A percentile compares a stretch with the other conserved stretches of the same genome.
Conservation (phyloP, 2,329 filamentous ascomycete species). For the Fusarium burgessii region DNA sequence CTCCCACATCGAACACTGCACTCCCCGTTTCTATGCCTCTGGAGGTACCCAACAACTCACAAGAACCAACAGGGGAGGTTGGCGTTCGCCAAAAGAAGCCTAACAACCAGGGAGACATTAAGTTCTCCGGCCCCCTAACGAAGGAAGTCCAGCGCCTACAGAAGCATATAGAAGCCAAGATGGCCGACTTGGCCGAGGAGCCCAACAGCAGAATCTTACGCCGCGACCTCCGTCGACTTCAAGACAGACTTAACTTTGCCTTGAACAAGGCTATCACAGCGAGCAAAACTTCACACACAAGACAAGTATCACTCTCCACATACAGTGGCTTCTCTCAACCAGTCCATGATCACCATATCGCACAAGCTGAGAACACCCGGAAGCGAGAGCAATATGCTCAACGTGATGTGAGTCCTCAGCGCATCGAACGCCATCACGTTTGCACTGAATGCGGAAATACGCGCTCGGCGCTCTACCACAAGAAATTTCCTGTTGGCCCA, state of each 20-base stretch:
- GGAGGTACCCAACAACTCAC: neutral
- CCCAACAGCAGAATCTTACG: constrained; percentile 43
- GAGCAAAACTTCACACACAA: constrained; percentile 1
- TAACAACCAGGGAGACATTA: neutral
- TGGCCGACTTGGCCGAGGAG: constrained; percentile 40
- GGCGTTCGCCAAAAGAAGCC: neutral
- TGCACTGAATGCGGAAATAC: constrained; percentile 54
- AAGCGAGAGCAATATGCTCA: neutral
- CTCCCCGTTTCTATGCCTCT: neutral
- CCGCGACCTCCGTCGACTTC: constrained; percentile 43
- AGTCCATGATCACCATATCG: neutral
- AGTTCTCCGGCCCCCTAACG: constrained; percentile 17
- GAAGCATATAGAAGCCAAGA: constrained; percentile 43
- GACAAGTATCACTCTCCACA: neutral
- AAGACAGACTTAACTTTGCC: constrained; percentile 47
- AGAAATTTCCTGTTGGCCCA: constrained; percentile 47
- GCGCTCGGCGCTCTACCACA: constrained; percentile 53
- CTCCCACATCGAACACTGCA: neutral
- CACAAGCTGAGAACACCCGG: neutral
- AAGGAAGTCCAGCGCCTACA: constrained; percentile 47
- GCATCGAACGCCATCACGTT: constrained; percentile 46
- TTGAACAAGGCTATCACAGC: constrained; percentile 45
- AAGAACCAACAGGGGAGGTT: neutral
- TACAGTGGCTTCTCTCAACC: constrained; percentile 9
- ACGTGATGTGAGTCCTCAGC: constrained; percentile 38